These are phyloP conservation scores for Alternaria panax DNA, from an alignment of 2,329 filamentous ascomycete genomes.

Conservation along the genomic window DNA sequence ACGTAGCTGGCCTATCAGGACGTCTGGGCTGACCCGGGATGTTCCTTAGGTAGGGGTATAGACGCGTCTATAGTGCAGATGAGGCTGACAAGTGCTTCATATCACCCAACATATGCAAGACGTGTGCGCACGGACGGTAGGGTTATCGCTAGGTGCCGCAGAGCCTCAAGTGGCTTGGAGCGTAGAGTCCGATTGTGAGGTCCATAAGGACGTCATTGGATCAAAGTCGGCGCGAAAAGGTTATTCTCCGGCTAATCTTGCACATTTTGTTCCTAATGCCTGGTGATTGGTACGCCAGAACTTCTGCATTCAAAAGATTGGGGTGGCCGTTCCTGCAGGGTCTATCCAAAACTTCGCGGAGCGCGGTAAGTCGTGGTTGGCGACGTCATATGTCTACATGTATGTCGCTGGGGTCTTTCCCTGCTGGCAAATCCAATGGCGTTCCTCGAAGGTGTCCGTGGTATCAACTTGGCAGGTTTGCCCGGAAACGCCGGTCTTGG, in stretches of 20 bases:
- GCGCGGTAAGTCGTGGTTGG: neutral
- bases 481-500: constrained; percentile 28
- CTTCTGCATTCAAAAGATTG: constrained; percentile 3
- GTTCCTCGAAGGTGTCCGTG: neutral
- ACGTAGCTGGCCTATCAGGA: neutral
- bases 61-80: constrained; percentile 7
- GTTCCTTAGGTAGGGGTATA: constrained; percentile 1
- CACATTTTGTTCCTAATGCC: neutral
- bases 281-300: neutral
- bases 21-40: neutral
- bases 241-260: constrained; percentile 1
- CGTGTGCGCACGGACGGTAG: constrained; percentile 2
- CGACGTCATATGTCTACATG: neutral
- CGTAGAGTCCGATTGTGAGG: constrained; percentile 1
- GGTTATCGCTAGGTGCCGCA: constrained; percentile 9
- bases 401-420: neutral
- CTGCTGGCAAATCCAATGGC: neutral
- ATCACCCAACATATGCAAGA: constrained; percentile 6
- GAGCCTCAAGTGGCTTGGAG: constrained; percentile 12
- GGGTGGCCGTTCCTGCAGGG: neutral
- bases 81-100: constrained; percentile 12
- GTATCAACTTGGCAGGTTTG: neutral
- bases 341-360: neutral
- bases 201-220: neutral
- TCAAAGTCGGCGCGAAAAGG: neutral